Evolutionary conservation across 2,329 filamentous ascomycete genomes (phyloP).

Genomic region (Metarhizium rileyi): DNA sequence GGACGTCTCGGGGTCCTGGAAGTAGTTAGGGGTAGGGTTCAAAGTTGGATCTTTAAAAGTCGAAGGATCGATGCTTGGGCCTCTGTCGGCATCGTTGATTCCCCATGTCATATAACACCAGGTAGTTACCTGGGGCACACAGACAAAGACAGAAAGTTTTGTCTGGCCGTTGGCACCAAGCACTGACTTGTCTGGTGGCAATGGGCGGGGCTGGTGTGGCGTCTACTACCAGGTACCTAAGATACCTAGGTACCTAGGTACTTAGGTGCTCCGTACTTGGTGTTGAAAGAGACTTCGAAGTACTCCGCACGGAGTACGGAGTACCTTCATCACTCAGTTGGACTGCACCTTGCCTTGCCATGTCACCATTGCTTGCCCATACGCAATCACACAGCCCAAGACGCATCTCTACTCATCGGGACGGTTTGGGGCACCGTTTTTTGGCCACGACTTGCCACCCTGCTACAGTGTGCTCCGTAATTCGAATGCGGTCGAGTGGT

Average conservation of each 20-base stretch:
- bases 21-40: background rate
- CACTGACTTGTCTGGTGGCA: too few relatives aligned
- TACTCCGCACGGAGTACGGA: too few relatives aligned
- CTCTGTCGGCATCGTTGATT: background rate
- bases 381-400: background rate
- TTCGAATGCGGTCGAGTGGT: background rate
- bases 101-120: background rate
- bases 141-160: background rate
- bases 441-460: background rate
- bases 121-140: background rate
- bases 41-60: background rate
- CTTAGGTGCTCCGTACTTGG: too few relatives aligned
- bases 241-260: too few relatives aligned
- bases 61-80: slow-evolving; percentile 2
- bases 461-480: background rate
- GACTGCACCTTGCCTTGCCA: background rate
- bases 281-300: too few relatives aligned
- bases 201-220: background rate
- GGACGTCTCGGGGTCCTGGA: too few relatives aligned
- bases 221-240: background rate
- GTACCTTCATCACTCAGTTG: background rate
- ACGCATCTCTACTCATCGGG: background rate
- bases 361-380: background rate
- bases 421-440: background rate
- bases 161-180: too few relatives aligned